Conservation (phyloP, 2,329 filamentous ascomycete genomes). For the Teratosphaeria gauchensis region DNA sequence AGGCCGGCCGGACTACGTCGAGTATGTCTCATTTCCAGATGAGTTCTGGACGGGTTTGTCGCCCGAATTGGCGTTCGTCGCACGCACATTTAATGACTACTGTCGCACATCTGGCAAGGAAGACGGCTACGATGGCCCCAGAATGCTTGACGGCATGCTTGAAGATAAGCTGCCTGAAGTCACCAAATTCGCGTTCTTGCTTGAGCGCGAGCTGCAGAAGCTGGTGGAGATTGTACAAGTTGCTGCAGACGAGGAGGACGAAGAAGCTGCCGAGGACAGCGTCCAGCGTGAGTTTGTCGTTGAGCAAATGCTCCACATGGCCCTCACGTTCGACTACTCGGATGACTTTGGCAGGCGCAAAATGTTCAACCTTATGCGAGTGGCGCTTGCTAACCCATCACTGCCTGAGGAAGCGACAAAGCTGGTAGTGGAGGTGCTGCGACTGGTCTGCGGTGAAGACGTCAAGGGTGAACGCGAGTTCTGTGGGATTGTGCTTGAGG, state of each 20-base stretch:
- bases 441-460: slow-evolving; percentile 70
- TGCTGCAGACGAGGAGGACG: slow-evolving; percentile 42
- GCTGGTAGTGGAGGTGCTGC: slow-evolving; percentile 70
- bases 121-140: slow-evolving; percentile 45
- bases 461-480: slow-evolving; percentile 70
- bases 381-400: slow-evolving; percentile 74
- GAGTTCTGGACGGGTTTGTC: slow-evolving; percentile 71
- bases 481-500: slow-evolving; percentile 77
- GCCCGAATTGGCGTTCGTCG: slow-evolving; percentile 81
- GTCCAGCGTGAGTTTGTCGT: slow-evolving; percentile 92
- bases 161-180: slow-evolving; percentile 96
- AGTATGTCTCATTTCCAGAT: slow-evolving; percentile 58
- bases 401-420: slow-evolving; percentile 89
- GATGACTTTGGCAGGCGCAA: slow-evolving; percentile 91
- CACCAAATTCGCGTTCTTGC: slow-evolving; percentile 76
- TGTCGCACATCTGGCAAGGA: slow-evolving; percentile 57
- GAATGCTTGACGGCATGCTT: slow-evolving; percentile 63
- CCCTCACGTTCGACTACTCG: slow-evolving; percentile 87
- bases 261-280: slow-evolving; percentile 64
- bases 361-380: slow-evolving; percentile 86
- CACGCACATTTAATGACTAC: slow-evolving; percentile 88
- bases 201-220: slow-evolving; percentile 68
- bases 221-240: slow-evolving; percentile 55
- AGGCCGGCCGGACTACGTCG: slow-evolving; percentile 71
- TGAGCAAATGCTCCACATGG: slow-evolving; percentile 88